Evolutionary conservation across 768 basidiomycete genomes (phyloP).

Genomic region (Pisolithus albus): DNA sequence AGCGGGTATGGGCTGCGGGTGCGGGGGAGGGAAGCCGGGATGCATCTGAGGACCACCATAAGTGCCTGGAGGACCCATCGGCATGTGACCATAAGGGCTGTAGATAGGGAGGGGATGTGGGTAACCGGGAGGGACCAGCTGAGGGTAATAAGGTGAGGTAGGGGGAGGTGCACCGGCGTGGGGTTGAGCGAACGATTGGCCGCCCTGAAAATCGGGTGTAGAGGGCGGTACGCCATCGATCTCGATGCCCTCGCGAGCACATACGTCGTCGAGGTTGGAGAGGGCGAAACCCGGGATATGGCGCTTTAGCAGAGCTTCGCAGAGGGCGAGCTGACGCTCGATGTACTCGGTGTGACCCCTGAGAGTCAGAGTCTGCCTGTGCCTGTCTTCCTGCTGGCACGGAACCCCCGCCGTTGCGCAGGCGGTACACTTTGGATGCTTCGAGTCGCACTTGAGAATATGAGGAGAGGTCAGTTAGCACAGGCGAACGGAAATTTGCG

Average conservation of each 20-base stretch:
- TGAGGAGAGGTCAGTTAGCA: slow-evolving; percentile 26
- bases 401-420: slow-evolving; percentile 72
- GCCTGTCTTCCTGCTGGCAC: slow-evolving; percentile 85
- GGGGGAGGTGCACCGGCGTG: slow-evolving; percentile 21
- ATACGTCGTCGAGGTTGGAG: slow-evolving; percentile 56
- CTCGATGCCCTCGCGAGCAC: slow-evolving; percentile 64
- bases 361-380: slow-evolving; percentile 79
- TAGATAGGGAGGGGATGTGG: slow-evolving; percentile 41
- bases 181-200: slow-evolving; percentile 30
- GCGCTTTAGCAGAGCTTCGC: slow-evolving; percentile 71
- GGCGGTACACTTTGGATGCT: slow-evolving; percentile 80
- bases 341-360: slow-evolving; percentile 78
- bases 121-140: slow-evolving; percentile 39
- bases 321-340: slow-evolving; percentile 74
- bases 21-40: slow-evolving; percentile 52
- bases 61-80: slow-evolving; percentile 33
- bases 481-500: slow-evolving; percentile 69
- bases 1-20: slow-evolving; percentile 30
- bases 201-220: slow-evolving; percentile 26
- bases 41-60: slow-evolving; percentile 54
- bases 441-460: slow-evolving; percentile 74
- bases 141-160: slow-evolving; percentile 26
- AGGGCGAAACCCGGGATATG: slow-evolving; percentile 63
- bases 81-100: slow-evolving; percentile 36
- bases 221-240: slow-evolving; percentile 20